These are phyloP conservation scores for Gastrolobium villosum DNA, from an alignment of 306 rosid genomes.

Conservation along the genomic window DNA sequence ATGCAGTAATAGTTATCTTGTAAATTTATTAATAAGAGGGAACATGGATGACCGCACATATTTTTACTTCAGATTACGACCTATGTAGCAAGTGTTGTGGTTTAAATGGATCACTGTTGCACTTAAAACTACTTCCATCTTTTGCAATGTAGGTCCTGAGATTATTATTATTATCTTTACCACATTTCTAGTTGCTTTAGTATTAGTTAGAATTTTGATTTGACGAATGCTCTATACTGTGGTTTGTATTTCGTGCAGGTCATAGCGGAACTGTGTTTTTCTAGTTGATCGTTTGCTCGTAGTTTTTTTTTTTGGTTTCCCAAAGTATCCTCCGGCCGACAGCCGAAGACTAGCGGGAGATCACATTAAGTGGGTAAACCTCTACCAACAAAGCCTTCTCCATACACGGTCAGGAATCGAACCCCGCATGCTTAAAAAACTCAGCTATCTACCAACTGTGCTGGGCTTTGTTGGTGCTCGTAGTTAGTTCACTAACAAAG, in stretches of 20 bases:
- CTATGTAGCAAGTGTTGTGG: background rate
- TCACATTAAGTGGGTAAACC: no score
- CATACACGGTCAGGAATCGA: no score
- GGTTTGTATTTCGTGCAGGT: conserved; percentile 48
- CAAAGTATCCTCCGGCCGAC: no score
- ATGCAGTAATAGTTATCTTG: background rate
- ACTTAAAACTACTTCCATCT: conserved; percentile 1
- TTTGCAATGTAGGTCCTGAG: background rate
- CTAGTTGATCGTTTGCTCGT: conserved; percentile 25
- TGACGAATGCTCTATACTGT: conserved; percentile 20
- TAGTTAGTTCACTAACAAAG: conserved; percentile 48
- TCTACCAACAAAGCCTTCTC: no score
- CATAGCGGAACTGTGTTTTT: conserved; percentile 25
- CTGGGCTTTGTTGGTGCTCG: no score
- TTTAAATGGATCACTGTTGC: background rate
- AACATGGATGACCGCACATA: background rate
- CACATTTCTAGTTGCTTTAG: conserved; percentile 8
- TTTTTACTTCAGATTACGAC: background rate
- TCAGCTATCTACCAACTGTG: no score
- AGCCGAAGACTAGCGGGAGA: no score
- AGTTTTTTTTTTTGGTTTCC: no score
- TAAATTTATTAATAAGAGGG: background rate
- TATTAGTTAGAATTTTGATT: conserved; percentile 26
- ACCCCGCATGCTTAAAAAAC: no score
- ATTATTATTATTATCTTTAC: background rate